Evolutionary conservation across 768 basidiomycete genomes (phyloP).

Genomic region (Zangia roseola): DNA sequence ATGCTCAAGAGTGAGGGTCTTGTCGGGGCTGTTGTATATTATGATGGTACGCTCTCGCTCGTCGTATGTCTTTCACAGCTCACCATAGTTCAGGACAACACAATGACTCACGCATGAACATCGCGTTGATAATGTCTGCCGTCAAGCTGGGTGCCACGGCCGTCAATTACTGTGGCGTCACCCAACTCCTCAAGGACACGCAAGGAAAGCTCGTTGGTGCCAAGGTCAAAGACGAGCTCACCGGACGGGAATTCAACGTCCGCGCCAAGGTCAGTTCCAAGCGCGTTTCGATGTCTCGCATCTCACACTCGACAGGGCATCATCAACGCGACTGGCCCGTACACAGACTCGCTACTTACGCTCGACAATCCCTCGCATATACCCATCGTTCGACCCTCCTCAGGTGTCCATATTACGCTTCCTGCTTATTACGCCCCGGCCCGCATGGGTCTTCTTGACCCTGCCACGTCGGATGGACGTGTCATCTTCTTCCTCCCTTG

Average conservation of each 20-base stretch:
- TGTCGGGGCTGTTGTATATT: constrained; percentile 94
- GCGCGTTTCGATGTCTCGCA: too few relatives aligned
- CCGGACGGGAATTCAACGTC: constrained; percentile 79
- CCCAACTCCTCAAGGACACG: constrained; percentile 64
- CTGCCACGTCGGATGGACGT: constrained; percentile 91
- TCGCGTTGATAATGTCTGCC: constrained; percentile 91
- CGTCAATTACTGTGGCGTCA: constrained; percentile 89
- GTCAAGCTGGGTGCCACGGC: constrained; percentile 87
- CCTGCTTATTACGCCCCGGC: constrained; percentile 96
- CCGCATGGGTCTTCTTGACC: constrained; percentile 94
- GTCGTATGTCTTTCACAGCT: neutral
- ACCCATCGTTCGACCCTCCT: constrained; percentile 89
- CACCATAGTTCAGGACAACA: constrained; percentile 70
- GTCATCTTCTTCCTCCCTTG: constrained; percentile 99
- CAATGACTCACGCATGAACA: constrained; percentile 98
- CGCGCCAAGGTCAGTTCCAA: constrained; percentile 60
- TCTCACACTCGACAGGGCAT: constrained; percentile 54
- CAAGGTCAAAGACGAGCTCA: constrained; percentile 75
- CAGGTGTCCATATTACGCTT: constrained; percentile 94
- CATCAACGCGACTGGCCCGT: constrained; percentile 97
- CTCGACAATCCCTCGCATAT: constrained; percentile 77
- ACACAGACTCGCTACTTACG: constrained; percentile 79
- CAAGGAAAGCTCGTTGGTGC: constrained; percentile 70
- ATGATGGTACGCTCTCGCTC: constrained; percentile 66
- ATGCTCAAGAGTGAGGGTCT: constrained; percentile 93